Conservation (phyloP, 2,329 filamentous ascomycete genomes). For the Pyrenochaeta sp. region DNA sequence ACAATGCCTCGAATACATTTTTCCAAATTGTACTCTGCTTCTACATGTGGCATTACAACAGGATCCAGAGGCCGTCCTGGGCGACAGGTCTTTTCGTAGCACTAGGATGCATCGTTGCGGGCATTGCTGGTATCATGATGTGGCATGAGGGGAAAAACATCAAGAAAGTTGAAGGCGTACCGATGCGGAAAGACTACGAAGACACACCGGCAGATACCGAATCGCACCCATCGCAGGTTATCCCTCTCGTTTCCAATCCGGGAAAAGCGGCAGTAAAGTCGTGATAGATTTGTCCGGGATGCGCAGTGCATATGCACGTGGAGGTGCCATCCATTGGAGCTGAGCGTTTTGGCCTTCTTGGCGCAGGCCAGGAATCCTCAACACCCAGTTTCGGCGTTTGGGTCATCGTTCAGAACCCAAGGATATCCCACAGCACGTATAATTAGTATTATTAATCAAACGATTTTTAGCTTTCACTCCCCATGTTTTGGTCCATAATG, state of each 20-base stretch:
- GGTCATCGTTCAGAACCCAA: too few species aligned
- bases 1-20: slow-evolving; percentile 80
- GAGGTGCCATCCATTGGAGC: not conserved
- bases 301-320: not conserved
- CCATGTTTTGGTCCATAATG: slow-evolving; percentile 2
- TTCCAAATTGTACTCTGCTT: slow-evolving; percentile 75
- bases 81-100: slow-evolving; percentile 80
- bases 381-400: not conserved
- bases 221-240: slow-evolving; percentile 23
- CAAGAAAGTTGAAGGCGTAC: slow-evolving; percentile 49
- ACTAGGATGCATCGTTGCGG: slow-evolving; percentile 74
- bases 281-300: slow-evolving; percentile 27
- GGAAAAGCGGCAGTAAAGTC: slow-evolving; percentile 28
- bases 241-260: slow-evolving; percentile 25
- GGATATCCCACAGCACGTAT: not conserved
- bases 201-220: slow-evolving; percentile 30
- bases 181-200: slow-evolving; percentile 35
- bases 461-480: not conserved
- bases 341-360: not conserved
- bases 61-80: slow-evolving; percentile 78
- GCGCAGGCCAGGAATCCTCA: slow-evolving; percentile 1
- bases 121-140: slow-evolving; percentile 71
- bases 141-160: slow-evolving; percentile 69
- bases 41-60: slow-evolving; percentile 84
- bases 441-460: not conserved